Conservation (phyloP, 306 rosid species). For the Malus sylvestris region DNA sequence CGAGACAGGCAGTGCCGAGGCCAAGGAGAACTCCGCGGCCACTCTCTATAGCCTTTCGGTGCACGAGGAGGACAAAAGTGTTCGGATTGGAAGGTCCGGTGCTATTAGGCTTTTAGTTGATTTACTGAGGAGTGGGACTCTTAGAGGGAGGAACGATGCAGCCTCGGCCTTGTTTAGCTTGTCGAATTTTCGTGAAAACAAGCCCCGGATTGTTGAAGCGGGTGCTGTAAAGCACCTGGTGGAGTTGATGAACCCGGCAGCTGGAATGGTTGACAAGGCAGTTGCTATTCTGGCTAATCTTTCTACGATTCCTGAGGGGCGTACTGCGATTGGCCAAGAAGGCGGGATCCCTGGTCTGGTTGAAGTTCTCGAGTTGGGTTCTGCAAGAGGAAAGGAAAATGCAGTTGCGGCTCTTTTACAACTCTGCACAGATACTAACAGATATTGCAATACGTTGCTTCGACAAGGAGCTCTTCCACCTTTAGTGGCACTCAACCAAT, state of each 20-base stretch:
- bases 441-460: conserved; percentile 51
- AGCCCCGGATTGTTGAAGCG: conserved; percentile 67
- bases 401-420: conserved; percentile 86
- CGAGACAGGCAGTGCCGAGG: conserved; percentile 68
- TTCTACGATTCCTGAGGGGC: conserved; percentile 74
- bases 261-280: conserved; percentile 86
- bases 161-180: conserved; percentile 79
- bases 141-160: conserved; percentile 87
- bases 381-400: conserved; percentile 81
- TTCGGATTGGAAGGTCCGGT: conserved; percentile 74
- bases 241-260: conserved; percentile 89
- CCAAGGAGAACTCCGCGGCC: conserved; percentile 90
- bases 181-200: conserved; percentile 73
- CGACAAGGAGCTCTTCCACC: conserved; percentile 90
- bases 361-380: conserved; percentile 88
- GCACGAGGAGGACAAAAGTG: conserved; percentile 62
- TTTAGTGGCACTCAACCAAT: conserved; percentile 62
- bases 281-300: conserved; percentile 84
- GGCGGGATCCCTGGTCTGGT: conserved; percentile 75
- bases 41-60: conserved; percentile 82
- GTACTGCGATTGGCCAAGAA: conserved; percentile 52
- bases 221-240: conserved; percentile 85
- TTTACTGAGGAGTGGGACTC: conserved; percentile 71
- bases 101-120: conserved; percentile 78
- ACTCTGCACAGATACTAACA: conserved; percentile 46